Conservation (phyloP, 371 early-diverging fungal genomes). For the Basidiobolus meristosporus region DNA sequence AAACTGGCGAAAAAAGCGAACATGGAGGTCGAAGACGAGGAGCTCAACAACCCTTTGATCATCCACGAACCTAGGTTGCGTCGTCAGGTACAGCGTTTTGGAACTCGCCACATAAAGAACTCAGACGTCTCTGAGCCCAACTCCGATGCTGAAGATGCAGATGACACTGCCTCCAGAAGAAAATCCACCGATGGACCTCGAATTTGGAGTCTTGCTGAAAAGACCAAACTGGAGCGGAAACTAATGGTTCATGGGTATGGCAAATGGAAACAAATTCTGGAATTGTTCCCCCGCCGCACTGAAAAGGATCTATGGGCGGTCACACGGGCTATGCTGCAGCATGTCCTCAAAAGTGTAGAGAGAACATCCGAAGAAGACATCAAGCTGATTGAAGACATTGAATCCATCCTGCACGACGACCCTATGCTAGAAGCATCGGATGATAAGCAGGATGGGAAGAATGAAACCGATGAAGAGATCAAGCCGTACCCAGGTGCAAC, state of each 20-base stretch:
- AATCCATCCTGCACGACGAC: too few relatives aligned
- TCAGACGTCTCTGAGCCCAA: slow-evolving; percentile 9
- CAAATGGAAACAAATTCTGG: too few relatives aligned
- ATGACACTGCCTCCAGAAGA: slow-evolving; percentile 3
- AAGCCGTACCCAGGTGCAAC: slow-evolving; percentile 39
- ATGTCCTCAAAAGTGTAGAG: too few relatives aligned
- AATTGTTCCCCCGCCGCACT: too few relatives aligned
- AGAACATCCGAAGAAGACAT: too few relatives aligned
- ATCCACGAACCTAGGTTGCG: slow-evolving; percentile 44
- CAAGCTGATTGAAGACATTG: too few relatives aligned
- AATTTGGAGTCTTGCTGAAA: slow-evolving; percentile 60
- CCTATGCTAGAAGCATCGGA: too few relatives aligned
- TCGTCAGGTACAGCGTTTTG: slow-evolving; percentile 31
- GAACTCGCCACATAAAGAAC: slow-evolving; percentile 5
- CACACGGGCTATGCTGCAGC: too few relatives aligned
- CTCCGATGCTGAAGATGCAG: slow-evolving; percentile 8
- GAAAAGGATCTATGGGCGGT: too few relatives aligned
- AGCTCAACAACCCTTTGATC: slow-evolving; percentile 31
- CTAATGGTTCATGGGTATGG: slow-evolving; percentile 70
- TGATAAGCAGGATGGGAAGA: too few relatives aligned
- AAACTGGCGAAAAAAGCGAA: slow-evolving; percentile 77
- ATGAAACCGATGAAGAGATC: slow-evolving; percentile 14
- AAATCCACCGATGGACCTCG: slow-evolving; percentile 16
- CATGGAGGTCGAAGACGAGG: slow-evolving; percentile 33
- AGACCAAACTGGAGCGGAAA: slow-evolving; percentile 55